Conservation (phyloP, 1,139 yeast genomes). For the Hansenula sp. region DNA sequence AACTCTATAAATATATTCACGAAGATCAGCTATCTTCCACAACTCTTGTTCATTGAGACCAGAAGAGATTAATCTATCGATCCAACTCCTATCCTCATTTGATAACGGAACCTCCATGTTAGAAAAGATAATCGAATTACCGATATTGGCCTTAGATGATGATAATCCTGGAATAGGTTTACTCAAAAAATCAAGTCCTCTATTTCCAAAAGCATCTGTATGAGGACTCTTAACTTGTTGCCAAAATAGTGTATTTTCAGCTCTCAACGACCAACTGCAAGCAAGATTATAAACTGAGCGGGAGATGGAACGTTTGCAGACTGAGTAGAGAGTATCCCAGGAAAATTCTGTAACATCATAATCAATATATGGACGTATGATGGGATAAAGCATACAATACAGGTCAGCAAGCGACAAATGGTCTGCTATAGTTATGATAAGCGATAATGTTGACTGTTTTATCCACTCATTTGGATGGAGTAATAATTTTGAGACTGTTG, state of each 20-base stretch:
- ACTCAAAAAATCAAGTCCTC: slow-evolving; percentile 33
- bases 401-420: slow-evolving; percentile 72
- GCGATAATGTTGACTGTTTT: slow-evolving; percentile 59
- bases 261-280: slow-evolving; percentile 67
- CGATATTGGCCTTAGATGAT: slow-evolving; percentile 22
- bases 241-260: slow-evolving; percentile 77
- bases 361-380: slow-evolving; percentile 69
- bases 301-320: slow-evolving; percentile 62
- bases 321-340: slow-evolving; percentile 61
- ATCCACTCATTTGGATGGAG: slow-evolving; percentile 90
- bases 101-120: slow-evolving; percentile 37
- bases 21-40: slow-evolving; percentile 75
- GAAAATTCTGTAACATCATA: slow-evolving; percentile 68
- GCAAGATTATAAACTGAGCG: slow-evolving; percentile 63
- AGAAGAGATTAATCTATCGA: slow-evolving; percentile 58
- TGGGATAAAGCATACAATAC: slow-evolving; percentile 79
- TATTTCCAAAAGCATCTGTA: slow-evolving; percentile 39
- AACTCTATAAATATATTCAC: slow-evolving; percentile 64
- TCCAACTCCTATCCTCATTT: slow-evolving; percentile 70
- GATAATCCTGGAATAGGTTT: slow-evolving; percentile 23
- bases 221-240: slow-evolving; percentile 38
- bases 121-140: slow-evolving; percentile 29
- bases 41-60: slow-evolving; percentile 70
- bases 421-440: slow-evolving; percentile 58
- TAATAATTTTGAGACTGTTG: slow-evolving; percentile 44